Evolutionary conservation across 1,284 basidiomycete genomes (phyloP).

Genomic region (Apiotrichum brassicae): DNA sequence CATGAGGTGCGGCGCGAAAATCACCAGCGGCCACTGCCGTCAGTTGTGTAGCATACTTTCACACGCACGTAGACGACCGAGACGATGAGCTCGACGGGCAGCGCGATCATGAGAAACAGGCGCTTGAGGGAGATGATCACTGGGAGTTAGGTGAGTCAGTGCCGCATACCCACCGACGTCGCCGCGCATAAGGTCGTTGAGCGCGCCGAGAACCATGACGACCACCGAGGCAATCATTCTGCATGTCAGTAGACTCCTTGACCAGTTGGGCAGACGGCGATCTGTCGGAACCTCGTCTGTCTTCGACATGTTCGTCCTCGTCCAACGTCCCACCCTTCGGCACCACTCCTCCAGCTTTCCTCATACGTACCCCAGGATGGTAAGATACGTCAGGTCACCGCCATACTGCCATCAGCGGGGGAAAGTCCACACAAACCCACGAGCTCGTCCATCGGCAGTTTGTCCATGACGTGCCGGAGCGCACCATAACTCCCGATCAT

Average conservation of each 20-base stretch:
- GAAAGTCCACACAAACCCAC: constrained; percentile 5
- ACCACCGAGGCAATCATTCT: constrained; percentile 54
- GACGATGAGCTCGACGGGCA: constrained; percentile 62
- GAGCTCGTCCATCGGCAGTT: neutral
- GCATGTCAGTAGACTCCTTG: neutral
- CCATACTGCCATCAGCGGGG: constrained; percentile 42
- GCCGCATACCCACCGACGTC: constrained; percentile 45
- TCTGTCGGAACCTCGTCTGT: too few species aligned
- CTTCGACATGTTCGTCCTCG: too few species aligned
- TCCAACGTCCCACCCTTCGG: too few species aligned
- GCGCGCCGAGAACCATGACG: constrained; percentile 53
- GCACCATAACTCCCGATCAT: constrained; percentile 27
- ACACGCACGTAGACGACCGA: constrained; percentile 57
- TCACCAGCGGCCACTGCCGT: constrained; percentile 36
- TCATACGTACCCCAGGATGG: constrained; percentile 48
- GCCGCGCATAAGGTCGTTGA: constrained; percentile 53
- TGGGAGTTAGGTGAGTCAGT: constrained; percentile 21
- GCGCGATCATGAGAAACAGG: constrained; percentile 55
- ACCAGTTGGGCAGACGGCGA: too few species aligned
- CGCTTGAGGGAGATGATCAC: constrained; percentile 54
- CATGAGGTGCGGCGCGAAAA: constrained; percentile 34
- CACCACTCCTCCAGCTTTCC: too few species aligned
- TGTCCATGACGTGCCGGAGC: neutral
- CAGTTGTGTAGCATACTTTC: neutral
- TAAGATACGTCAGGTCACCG: constrained; percentile 64